phyloP scores from a whole-genome alignment of 1,284 basidiomycete genomes.

The Polyporus tsugae region DNA sequence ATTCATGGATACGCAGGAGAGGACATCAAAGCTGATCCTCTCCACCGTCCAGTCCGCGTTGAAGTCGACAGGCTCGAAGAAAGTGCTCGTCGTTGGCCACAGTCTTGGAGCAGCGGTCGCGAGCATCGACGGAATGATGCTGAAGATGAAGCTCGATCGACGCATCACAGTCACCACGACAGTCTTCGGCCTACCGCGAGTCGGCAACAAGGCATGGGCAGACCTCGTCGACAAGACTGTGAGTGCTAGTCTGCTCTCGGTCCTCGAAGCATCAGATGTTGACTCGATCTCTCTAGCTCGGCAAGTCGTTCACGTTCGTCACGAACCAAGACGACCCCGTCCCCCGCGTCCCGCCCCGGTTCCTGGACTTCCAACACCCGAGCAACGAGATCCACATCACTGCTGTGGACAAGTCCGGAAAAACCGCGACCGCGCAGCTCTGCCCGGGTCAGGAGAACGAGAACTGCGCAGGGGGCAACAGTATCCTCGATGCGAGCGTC shows the following conservation, averaged over 20 bases:
- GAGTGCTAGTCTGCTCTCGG: conserved; percentile 22
- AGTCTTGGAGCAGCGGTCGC: conserved; percentile 52
- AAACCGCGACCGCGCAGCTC: conserved; percentile 31
- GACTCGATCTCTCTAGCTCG: conserved; percentile 20
- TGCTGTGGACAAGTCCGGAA: conserved; percentile 37
- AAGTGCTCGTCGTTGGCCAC: conserved; percentile 50
- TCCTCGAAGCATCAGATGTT: neutral
- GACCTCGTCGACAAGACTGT: conserved; percentile 50
- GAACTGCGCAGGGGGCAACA: conserved; percentile 36
- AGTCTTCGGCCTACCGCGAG: conserved; percentile 43
- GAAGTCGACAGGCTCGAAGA: conserved; percentile 42
- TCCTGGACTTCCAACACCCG: conserved; percentile 46
- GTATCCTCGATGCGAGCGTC: conserved; percentile 30
- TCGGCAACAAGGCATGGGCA: conserved; percentile 54
- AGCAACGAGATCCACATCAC: conserved; percentile 48
- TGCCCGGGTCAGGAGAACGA: conserved; percentile 45
- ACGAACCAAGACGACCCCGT: conserved; percentile 48
- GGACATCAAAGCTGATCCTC: conserved; percentile 51
- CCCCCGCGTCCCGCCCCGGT: conserved; percentile 44
- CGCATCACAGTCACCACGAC: conserved; percentile 22
- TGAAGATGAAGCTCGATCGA: conserved; percentile 45
- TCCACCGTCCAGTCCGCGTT: conserved; percentile 49
- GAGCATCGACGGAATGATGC: conserved; percentile 52
- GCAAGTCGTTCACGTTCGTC: conserved; percentile 40
- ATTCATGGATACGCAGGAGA: conserved; percentile 53